Base-by-base conservation (phyloP, 1,284 basidiomycete genomes). In the Polyporus tsugae region DNA sequence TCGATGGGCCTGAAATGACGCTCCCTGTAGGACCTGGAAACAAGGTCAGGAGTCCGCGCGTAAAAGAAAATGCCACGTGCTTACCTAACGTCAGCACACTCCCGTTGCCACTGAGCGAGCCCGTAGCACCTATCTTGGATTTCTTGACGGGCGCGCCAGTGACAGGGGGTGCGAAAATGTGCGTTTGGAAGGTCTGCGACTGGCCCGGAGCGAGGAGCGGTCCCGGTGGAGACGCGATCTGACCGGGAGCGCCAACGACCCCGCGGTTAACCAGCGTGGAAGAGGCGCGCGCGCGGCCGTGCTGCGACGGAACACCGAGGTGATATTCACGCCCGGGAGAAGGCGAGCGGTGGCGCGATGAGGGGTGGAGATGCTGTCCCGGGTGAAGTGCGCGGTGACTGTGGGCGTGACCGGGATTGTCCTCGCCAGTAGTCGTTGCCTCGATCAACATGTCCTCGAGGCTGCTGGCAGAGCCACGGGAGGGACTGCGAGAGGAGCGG, bases 81-180 rank as follows among this genome's bases (percentile, higher is more conserved):
- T 25, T 62, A 77, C 76, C 76, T 13, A 77, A 60, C 1, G 75
- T 77, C 55, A 76, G 66, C 7, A 77, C 73, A 59, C 75, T 76
- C 33, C 75, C 75, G 64, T 75, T 75, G 55, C 66, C 72, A 63
- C 73, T 67, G 33, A 74, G 60, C 62, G 72, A 73, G 0, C 70
- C 65, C 6, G 66, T 65, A 10, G 63, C 69, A 41, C 65, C 41
- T 22, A 69, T 65, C 72, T 77, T 75, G 67, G 70, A 70, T 79
- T 89, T 89, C 80, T 91, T 91, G 11, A 84, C 83, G 1, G 90
- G 89, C 3, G 90, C 89, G 63, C 90, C 91, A 0, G 87, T 91
- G 6, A 91, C 88, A 6, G 88, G 86, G 2, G 89, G 88, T 9
- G 89, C 88, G 75, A 92, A 92, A 4, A 90, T 85, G 75, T 91